Evolutionary conservation across 768 basidiomycete species (phyloP).

Genomic region (Exidia glandulosa): DNA sequence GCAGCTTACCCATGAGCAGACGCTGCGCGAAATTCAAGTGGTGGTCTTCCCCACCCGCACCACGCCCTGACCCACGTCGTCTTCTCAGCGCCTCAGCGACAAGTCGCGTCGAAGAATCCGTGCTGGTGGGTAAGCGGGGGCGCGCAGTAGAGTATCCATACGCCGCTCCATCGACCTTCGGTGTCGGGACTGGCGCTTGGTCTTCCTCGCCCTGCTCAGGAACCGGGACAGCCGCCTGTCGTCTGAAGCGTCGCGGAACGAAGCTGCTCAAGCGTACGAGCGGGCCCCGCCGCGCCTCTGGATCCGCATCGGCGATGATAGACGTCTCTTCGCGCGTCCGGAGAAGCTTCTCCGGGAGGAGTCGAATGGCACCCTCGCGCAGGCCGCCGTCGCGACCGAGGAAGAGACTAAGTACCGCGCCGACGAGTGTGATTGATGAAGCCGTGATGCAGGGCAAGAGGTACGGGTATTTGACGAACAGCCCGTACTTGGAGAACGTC

Average conservation of each 20-base stretch:
- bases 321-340: slow-evolving; percentile 32
- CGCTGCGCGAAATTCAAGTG: slow-evolving; percentile 81
- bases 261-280: slow-evolving; percentile 29
- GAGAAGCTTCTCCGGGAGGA: slow-evolving; percentile 61
- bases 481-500: slow-evolving; percentile 47
- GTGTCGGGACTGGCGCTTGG: slow-evolving; percentile 1
- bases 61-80: slow-evolving; percentile 7
- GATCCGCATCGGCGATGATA: slow-evolving; percentile 36
- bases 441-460: slow-evolving; percentile 79
- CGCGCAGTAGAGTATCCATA: slow-evolving; percentile 47
- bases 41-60: slow-evolving; percentile 2
- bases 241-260: slow-evolving; percentile 45
- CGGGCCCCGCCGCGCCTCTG: slow-evolving; percentile 22
- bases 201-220: not conserved
- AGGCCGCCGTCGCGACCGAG: slow-evolving; percentile 87
- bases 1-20: slow-evolving; percentile 45
- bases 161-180: slow-evolving; percentile 58
- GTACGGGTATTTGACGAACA: slow-evolving; percentile 81
- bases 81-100: slow-evolving; percentile 10
- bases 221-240: slow-evolving; percentile 31
- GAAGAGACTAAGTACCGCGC: slow-evolving; percentile 80
- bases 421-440: slow-evolving; percentile 59
- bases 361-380: slow-evolving; percentile 71
- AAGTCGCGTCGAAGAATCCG: not conserved
- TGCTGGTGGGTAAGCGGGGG: not conserved